Evolutionary conservation across 129 eudicot genomes (phyloP), one percentile per base, ranked within the genome.

Genomic region (Helianthus tuberosus): DNA sequence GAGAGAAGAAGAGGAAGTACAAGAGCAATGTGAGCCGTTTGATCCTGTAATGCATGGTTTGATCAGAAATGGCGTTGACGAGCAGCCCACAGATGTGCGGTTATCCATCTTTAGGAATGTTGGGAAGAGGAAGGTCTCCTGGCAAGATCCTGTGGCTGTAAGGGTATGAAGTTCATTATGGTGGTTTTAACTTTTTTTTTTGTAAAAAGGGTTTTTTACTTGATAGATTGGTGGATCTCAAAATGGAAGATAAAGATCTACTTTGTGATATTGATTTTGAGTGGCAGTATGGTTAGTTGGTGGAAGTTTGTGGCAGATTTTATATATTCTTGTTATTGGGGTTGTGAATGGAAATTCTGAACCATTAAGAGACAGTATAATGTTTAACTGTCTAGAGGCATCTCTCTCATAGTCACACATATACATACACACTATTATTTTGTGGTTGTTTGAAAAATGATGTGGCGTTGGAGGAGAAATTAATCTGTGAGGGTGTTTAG

Each of bases 131-230:
- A 89, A 84, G 76, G 86, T 89, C 20, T 87, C 94, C 4, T 92
- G 98, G 98, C 98, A 92, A 82, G 98, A 92, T 61, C 93, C 89
- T 9, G 91, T 89, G 77, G 96, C 91, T 36, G 64, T 92, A 83
- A 85, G 88, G 77, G 77, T 72, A 72, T 59, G 35, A 54, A 27
- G 57, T 75, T 41, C 13, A 64, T 64, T 10, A 27, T 71, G n/a
- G 5, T 69, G 62, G 48, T 20, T 57, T 41, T 0, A 38, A 5
- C 4, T 32, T 70, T 16, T 71, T 71, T 39, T 54, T 71, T 64
- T 70, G 11, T 7, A 55, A 6, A 39, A 38, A 2, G 11, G 32
- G 10, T 36, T 10, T 38, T 54, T 20, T 20, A 55, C 65, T 10
- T 54, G 2, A 10, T 55, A 55, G 53, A 38, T 71, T 17, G 55